Base-by-base conservation (phyloP, 2,329 filamentous ascomycete species). In the Diaporthe sp. region DNA sequence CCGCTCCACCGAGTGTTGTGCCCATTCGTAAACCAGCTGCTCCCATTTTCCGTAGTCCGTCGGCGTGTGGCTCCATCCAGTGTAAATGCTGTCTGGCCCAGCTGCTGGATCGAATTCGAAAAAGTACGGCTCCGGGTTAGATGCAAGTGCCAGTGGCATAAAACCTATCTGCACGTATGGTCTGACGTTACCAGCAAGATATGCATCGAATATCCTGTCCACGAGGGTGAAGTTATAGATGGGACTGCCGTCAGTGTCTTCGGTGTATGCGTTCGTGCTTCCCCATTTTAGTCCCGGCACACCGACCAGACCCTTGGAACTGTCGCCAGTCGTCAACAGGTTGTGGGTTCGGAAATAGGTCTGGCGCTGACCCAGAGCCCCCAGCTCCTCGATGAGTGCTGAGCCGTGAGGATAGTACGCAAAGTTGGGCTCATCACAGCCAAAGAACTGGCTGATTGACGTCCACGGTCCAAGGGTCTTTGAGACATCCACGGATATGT, bases 171-270 rank as follows among this genome's bases (percentile, higher is more conserved):
- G 57, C 15, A 73, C 28, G n/a, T 73, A 73, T 8, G 71, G 71
- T 12, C 51, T 73, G 46, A 73, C 71, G 31, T 73, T 73, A 9
- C 58, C 58, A 31, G 57, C 71, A 17, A 73, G 71, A 42, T 73
- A 73, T 22, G 58, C n/a, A 25, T 73, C 71, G 13, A 73, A 73
- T 55, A 73, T 73, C 10, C 13, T 19, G 13, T 73, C 71, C 8
- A 73, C n/a, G 10, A 73, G 55, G 58, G 58, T 73, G 17, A 73
- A 73, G 44, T 73, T 73, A 46, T 73, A 73, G 34, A 73, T 46
- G 22, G 71, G 71, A 34, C 39, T 49, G 37, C 71, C 71, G 34
- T 49, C 19, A 15, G 3, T 31, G 46, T 73, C 44, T 19, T 73
- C 71, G 5, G 71, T 73, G 37, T 73, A 73, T 13, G 71, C 71